These are phyloP conservation scores for Musa beccarii DNA, from an alignment of 176 grass and related monocot species.

Conservation along the genomic window DNA sequence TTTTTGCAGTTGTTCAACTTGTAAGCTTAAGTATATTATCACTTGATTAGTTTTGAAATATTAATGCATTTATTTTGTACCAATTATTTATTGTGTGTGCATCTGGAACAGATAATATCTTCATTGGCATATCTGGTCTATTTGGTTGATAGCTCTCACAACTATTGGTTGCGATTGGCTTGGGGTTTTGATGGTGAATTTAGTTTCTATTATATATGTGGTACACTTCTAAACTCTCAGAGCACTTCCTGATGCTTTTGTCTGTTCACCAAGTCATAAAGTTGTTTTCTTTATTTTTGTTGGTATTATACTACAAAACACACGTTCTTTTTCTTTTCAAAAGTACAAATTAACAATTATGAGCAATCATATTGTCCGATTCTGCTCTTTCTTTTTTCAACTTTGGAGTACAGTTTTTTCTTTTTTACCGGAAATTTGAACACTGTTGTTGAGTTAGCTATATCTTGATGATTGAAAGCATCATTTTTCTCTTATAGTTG, in stretches of 20 bases:
- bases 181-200: constrained; percentile 91
- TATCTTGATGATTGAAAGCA: too few relatives aligned
- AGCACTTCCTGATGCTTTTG: background rate
- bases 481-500: too few relatives aligned
- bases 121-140: constrained; percentile 76
- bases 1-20: constrained; percentile 79
- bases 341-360: too few relatives aligned
- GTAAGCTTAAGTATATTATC: constrained; percentile 38
- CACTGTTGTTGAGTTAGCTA: too few relatives aligned
- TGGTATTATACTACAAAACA: too few relatives aligned
- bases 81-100: background rate
- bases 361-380: too few relatives aligned
- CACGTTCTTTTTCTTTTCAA: too few relatives aligned
- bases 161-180: constrained; percentile 73
- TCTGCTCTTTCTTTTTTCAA: too few relatives aligned
- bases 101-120: constrained; percentile 62
- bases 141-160: constrained; percentile 78
- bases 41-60: constrained; percentile 21
- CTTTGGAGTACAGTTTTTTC: too few relatives aligned
- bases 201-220: constrained; percentile 99
- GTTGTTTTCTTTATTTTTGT: background rate
- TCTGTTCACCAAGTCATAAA: background rate
- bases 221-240: constrained; percentile 39
- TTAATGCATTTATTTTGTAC: constrained; percentile 6
- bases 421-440: too few relatives aligned